Evolutionary conservation across 352 stramenopile species (phyloP).

Genomic region (Phytopythium aichiense): DNA sequence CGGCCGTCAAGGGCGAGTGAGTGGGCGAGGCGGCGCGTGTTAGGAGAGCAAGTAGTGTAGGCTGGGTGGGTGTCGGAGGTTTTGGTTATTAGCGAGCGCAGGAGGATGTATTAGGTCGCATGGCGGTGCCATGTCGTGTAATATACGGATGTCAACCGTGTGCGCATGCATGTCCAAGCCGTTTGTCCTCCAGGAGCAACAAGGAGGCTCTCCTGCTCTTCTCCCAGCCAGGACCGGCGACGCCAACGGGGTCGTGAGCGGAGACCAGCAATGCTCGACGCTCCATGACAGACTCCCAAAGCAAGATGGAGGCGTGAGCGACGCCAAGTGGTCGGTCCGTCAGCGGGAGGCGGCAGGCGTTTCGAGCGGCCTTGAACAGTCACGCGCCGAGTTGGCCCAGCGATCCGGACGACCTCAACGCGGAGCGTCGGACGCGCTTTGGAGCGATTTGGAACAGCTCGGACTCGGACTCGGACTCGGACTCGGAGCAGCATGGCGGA

Average conservation of each 20-base stretch:
- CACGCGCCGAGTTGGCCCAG: not conserved
- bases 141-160: too few species aligned
- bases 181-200: too few species aligned
- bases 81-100: not conserved
- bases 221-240: too few species aligned
- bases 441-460: not conserved
- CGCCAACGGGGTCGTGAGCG: too few species aligned
- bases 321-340: not conserved
- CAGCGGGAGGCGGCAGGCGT: not conserved
- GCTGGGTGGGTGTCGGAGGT: not conserved
- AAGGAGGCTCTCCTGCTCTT: too few species aligned
- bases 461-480: too few species aligned
- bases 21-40: not conserved
- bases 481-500: not conserved
- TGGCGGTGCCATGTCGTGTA: too few species aligned
- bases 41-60: slow-evolving; percentile 5
- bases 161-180: too few species aligned
- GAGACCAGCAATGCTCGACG: too few species aligned
- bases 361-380: slow-evolving; percentile 1
- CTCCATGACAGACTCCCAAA: too few species aligned
- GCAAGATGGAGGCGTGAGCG: too few species aligned
- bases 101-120: not conserved
- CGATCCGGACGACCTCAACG: too few species aligned
- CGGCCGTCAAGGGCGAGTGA: slow-evolving; percentile 7
- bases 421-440: not conserved